Base-by-base conservation (phyloP, 129 eudicot species). In the Mikania micrantha region DNA sequence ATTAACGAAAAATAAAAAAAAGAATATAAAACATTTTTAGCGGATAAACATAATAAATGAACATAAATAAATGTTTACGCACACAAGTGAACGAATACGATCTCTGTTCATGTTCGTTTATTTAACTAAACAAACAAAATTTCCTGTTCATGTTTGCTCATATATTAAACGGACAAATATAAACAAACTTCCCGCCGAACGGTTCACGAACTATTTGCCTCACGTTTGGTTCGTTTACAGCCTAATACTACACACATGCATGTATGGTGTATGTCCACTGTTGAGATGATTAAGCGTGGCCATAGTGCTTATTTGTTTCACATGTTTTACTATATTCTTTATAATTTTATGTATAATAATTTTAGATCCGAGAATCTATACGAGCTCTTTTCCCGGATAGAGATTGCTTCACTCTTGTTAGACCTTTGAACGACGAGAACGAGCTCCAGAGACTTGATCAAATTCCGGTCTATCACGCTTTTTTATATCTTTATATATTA, bases 371-470 rank as follows among this genome's bases (percentile, higher is more conserved):
- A 57, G 99, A 94, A 73, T 94, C 99, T 41, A 90, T 94, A 69
- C 87, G 94, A 66, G 97, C 99, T 74, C 97, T 94, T 79, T 94
- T 94, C 64, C 99, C 97, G 5, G 97, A 94, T 78, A 84, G 99
- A 85, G 97, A 94, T 42, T 94, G 99, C 81, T 90, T 84, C 85
- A 71, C 99, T 66, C 99, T 94, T 77, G 99, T 94, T 31, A 82
- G 99, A 66, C 99, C 99, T 70, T 74, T 87, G 74, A 94, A 69
- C 78, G 77, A 82, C 21, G 99, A 94, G 70, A 83, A 79, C 35
- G 95, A 94, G 35, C 99, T 94, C 10, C 99, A 90, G 64, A 82
- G 87, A 66, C 88, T 94, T 29, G 97, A 94, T 64, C 95, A 90
- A 81, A 90, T 90, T 48, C 71, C 90, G 42, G 99, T 94, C 2